Evolutionary conservation across 345 rosid species (phyloP).

Genomic region (Brassica carinata): DNA sequence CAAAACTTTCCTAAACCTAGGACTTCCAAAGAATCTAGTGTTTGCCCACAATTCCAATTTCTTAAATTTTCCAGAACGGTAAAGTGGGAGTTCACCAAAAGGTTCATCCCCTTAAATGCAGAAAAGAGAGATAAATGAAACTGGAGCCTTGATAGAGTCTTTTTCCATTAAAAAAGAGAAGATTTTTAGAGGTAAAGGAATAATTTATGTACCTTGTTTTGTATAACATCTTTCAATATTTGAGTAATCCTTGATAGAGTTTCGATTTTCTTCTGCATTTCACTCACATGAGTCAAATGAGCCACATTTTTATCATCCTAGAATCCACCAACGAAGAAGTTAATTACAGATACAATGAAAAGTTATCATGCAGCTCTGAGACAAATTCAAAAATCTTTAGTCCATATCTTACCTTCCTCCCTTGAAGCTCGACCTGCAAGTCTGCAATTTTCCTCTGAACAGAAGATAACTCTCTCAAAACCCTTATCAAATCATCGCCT

Average conservation of each 20-base stretch:
- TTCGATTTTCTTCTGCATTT: conserved; percentile 93
- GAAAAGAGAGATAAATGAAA: neutral
- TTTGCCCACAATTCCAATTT: no score
- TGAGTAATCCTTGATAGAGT: conserved; percentile 90
- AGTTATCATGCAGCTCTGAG: neutral
- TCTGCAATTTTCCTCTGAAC: conserved; percentile 95
- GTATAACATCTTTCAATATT: conserved; percentile 90
- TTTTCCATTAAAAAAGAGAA: neutral
- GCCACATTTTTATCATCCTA: conserved; percentile 98
- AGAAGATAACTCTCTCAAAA: conserved; percentile 77
- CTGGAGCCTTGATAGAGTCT: neutral
- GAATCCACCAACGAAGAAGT: conserved; percentile 1
- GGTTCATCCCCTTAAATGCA: neutral
- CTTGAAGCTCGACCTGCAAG: conserved; percentile 96
- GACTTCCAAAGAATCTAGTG: neutral
- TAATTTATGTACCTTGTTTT: conserved; percentile 65
- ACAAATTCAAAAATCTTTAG: neutral
- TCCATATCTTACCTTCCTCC: conserved; percentile 65
- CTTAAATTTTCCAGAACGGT: neutral
- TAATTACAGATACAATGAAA: neutral
- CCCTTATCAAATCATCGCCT: conserved; percentile 80
- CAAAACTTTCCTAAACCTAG: neutral
- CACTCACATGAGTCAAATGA: conserved; percentile 90
- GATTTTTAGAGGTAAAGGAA: neutral
- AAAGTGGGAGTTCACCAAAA: neutral